Percentiles rank a stretch among this genome's conserved stretches.
Conservation (phyloP, 2,329 filamentous ascomycete genomes). For the Graphilbum fragrans region DNA sequence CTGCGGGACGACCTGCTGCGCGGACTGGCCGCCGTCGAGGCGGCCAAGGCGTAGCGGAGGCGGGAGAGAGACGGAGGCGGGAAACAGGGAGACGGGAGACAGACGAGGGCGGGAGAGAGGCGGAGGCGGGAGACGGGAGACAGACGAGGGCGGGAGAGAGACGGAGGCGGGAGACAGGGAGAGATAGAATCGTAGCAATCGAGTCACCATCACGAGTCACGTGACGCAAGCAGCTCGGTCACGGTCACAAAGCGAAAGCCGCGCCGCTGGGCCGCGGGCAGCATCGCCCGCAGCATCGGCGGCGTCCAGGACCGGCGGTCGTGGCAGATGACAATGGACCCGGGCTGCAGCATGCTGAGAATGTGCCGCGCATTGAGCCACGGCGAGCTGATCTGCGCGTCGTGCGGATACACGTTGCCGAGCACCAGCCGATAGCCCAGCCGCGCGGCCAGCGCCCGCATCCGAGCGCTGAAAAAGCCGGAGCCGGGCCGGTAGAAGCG, state of each 20-base stretch:
- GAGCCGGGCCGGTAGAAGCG: slow-evolving; percentile 74
- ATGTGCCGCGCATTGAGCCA: slow-evolving; percentile 66
- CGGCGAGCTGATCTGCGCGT: slow-evolving; percentile 67
- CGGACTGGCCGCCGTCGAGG: slow-evolving; percentile 40
- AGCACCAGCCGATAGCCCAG: slow-evolving; percentile 65
- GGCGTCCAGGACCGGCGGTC: slow-evolving; percentile 73
- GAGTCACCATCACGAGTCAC: not conserved
- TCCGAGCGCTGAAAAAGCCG: slow-evolving; percentile 64
- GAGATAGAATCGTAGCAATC: too few species aligned
- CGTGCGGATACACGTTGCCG: slow-evolving; percentile 79
- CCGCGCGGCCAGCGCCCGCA: slow-evolving; percentile 47
- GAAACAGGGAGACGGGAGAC: not conserved
- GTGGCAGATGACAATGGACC: slow-evolving; percentile 76
- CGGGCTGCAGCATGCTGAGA: slow-evolving; percentile 64
- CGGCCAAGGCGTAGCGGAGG: not conserved
- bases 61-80: not conserved
- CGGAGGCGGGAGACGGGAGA: too few species aligned
- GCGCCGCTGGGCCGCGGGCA: slow-evolving; percentile 56
- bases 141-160: too few species aligned
- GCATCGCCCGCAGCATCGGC: slow-evolving; percentile 61
- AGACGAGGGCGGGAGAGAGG: too few species aligned
- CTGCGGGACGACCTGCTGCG: slow-evolving; percentile 61
- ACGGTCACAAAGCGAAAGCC: slow-evolving; percentile 65
- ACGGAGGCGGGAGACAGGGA: not conserved
- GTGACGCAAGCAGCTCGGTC: slow-evolving; percentile 46